Evolutionary conservation across 202 grass and related monocot genomes (phyloP).

Genomic region (Carex arenaria): DNA sequence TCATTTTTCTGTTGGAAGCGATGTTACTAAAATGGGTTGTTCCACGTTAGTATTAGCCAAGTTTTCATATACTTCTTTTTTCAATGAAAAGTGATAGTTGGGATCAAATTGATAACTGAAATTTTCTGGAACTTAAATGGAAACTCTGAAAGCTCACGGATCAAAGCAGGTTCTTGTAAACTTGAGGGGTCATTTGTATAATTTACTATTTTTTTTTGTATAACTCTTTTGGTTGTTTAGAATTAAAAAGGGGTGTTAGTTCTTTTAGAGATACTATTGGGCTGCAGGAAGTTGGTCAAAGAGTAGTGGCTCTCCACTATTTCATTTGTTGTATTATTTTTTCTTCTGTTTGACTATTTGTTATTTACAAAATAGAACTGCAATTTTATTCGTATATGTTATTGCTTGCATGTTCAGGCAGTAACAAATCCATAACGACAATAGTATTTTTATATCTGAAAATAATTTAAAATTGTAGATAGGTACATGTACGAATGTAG

Average conservation of each 20-base stretch:
- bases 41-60: not conserved
- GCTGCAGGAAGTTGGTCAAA: conserved; percentile 1
- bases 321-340: not conserved
- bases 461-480: not conserved
- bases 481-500: not conserved
- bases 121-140: not conserved
- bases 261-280: not conserved
- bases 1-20: not conserved
- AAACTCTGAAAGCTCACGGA: not conserved
- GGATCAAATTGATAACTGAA: not conserved
- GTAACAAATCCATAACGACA: not conserved
- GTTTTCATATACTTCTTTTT: not conserved
- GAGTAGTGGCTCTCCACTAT: conserved; percentile 26
- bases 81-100: not conserved
- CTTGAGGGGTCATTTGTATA: not conserved
- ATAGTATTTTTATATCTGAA: not conserved
- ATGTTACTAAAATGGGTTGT: not conserved
- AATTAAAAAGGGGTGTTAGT: not conserved
- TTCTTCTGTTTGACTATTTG: conserved; percentile 21
- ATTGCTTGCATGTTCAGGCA: conserved; percentile 3
- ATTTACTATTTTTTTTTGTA: not conserved
- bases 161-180: not conserved
- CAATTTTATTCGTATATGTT: not conserved
- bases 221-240: not conserved
- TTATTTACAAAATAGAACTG: not conserved